A percentile compares a stretch with the other conserved stretches of the same genome.
Conservation (phyloP, 345 rosid genomes). For the Aquilaria sinensis region DNA sequence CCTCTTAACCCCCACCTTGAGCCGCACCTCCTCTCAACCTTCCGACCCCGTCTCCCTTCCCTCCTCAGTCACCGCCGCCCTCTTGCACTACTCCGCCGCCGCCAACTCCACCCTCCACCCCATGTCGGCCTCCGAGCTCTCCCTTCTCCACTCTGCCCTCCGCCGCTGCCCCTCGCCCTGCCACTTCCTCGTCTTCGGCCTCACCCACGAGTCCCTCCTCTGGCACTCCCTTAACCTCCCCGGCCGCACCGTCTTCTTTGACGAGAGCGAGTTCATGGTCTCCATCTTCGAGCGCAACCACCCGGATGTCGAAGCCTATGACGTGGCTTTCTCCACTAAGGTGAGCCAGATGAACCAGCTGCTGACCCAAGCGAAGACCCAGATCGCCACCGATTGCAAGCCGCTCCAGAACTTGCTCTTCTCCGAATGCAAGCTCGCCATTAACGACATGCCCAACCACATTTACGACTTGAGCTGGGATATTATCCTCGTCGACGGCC, state of each 20-base stretch:
- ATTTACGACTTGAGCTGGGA: slow-evolving; percentile 76
- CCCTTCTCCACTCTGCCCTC: slow-evolving; percentile 39
- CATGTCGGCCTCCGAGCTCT: slow-evolving; percentile 58
- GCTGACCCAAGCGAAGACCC: slow-evolving; percentile 28
- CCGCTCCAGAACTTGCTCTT: slow-evolving; percentile 79
- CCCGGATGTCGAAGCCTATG: slow-evolving; percentile 67
- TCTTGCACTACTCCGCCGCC: slow-evolving; percentile 59
- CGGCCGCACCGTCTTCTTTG: slow-evolving; percentile 72
- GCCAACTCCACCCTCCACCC: slow-evolving; percentile 38
- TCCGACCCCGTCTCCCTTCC: slow-evolving; percentile 28
- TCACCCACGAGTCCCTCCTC: slow-evolving; percentile 71
- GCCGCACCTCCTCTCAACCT: slow-evolving; percentile 23
- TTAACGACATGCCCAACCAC: slow-evolving; percentile 76
- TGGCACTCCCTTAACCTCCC: slow-evolving; percentile 63
- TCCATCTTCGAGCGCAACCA: slow-evolving; percentile 50
- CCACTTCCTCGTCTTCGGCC: slow-evolving; percentile 66
- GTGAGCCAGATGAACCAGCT: slow-evolving; percentile 42
- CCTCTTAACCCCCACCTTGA: slow-evolving; percentile 31
- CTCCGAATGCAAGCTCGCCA: slow-evolving; percentile 70
- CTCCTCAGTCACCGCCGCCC: slow-evolving; percentile 40
- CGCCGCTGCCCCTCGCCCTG: slow-evolving; percentile 32
- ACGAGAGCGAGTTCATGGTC: slow-evolving; percentile 57
- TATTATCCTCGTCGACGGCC: slow-evolving; percentile 70
- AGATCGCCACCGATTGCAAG: slow-evolving; percentile 41
- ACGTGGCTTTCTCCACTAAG: slow-evolving; percentile 58